Evolutionary conservation across 768 basidiomycete species (phyloP).

Genomic region (Leccinum longicurvipes): DNA sequence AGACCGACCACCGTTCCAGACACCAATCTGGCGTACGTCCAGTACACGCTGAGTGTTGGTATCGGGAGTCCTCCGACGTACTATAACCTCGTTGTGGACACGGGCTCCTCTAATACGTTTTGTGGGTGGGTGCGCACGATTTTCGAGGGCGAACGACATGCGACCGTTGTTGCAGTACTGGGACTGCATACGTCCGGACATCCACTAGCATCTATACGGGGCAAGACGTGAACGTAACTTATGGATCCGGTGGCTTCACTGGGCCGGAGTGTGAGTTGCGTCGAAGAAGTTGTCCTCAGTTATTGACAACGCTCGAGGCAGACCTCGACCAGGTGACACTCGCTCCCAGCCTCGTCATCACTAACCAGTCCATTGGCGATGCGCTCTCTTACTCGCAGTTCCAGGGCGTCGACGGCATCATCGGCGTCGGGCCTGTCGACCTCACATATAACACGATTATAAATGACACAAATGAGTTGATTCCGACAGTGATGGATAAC

Average conservation of each 20-base stretch:
- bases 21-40: conserved; percentile 9
- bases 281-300: background rate
- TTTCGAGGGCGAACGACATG: background rate
- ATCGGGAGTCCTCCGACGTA: conserved; percentile 27
- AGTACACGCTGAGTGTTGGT: conserved; percentile 23
- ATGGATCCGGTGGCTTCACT: conserved; percentile 16
- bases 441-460: conserved; percentile 7
- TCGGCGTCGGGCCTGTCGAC: conserved; percentile 21
- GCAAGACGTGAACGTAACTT: conserved; percentile 11
- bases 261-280: conserved; percentile 37
- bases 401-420: conserved; percentile 22
- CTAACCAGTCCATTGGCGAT: conserved; percentile 29
- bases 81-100: conserved; percentile 31
- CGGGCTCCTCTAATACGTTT: conserved; percentile 33
- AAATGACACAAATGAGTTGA: background rate
- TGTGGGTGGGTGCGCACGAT: conserved; percentile 10
- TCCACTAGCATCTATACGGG: conserved; percentile 25
- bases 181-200: conserved; percentile 17
- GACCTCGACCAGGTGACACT: conserved; percentile 28
- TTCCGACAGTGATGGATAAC: conserved; percentile 24
- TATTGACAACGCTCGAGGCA: conserved; percentile 3
- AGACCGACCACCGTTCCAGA: conserved; percentile 10
- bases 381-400: conserved; percentile 16
- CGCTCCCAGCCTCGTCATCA: conserved; percentile 22
- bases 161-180: conserved; percentile 12